Evolutionary conservation across 169 alveolate genomes (phyloP).

Genomic region (Theileria annulata): DNA sequence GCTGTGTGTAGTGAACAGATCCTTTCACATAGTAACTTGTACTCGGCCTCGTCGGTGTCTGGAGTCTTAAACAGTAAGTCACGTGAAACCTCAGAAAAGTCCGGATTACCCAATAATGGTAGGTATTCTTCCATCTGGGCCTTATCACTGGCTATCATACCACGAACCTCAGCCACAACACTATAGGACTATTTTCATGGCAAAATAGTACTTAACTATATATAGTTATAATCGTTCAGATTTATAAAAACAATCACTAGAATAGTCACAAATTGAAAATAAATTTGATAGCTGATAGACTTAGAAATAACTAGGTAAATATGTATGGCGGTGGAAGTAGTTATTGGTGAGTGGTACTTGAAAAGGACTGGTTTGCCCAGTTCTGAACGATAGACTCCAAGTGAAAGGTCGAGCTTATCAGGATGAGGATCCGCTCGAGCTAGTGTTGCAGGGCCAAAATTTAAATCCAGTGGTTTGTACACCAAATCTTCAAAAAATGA

Average conservation of each 20-base stretch:
- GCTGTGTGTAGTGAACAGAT: constrained; percentile 40
- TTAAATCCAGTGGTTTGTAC: constrained; percentile 35
- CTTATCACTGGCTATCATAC: constrained; percentile 30
- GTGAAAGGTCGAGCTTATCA: constrained; percentile 51
- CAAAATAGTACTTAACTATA: constrained; percentile 1
- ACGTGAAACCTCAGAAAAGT: constrained; percentile 50
- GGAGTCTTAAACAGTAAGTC: constrained; percentile 36
- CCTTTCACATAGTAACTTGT: constrained; percentile 43
- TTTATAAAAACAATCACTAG: neutral
- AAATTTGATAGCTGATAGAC: neutral
- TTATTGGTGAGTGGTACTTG: constrained; percentile 30
- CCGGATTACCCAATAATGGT: constrained; percentile 44
- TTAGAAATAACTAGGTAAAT: neutral
- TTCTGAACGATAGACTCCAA: constrained; percentile 52
- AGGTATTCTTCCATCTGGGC: constrained; percentile 61
- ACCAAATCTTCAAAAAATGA: constrained; percentile 34
- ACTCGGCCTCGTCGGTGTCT: constrained; percentile 26
- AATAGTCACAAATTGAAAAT: neutral
- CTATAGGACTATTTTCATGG: constrained; percentile 5
- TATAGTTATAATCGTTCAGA: too few relatives aligned
- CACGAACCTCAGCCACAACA: constrained; percentile 44
- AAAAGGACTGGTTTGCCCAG: constrained; percentile 49
- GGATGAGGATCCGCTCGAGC: constrained; percentile 60
- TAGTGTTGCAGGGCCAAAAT: constrained; percentile 45
- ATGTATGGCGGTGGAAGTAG: neutral